Base-by-base conservation (phyloP, 768 basidiomycete species). In the Amyloporia xantha region DNA sequence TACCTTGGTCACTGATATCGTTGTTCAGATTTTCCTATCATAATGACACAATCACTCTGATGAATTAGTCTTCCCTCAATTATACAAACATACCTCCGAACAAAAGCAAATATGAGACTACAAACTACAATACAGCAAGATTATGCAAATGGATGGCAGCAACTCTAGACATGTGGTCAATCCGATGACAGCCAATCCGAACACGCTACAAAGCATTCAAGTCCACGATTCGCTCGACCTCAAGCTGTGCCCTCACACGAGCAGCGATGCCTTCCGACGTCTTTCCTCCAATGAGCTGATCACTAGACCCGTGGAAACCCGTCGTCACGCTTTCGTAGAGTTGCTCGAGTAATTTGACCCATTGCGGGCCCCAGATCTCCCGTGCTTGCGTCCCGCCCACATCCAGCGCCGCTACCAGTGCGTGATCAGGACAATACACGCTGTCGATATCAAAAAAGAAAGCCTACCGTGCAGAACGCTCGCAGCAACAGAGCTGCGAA, bases 321-420 rank as follows among this genome's bases (percentile, higher is more conserved):
- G 59, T 63, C 0, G 78, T 86, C 35, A 78, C 70, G 6, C 82
- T 81, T 44, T 82, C 75, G 53, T 89, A 81, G 12, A 90, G 61
- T 12, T 86, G 62, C 21, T 70, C 74, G 19, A 91, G 71, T 44
- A 90, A 64, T 62, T 90, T 90, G 50, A 81, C 66, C 81, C 85
- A 91, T 62, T 91, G 88, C 33, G 71, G 66, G n/a, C 88, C 88
- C 82, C 84, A 91, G 7, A 85, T 66, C 23, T 71, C 65, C 48
- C 70, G 69, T 7, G 82, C 84, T 42, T 79, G 71, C 21, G 69
- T 53, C 2, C 89, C 86, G 55, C 82, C 72, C 25, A 88, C 84
- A 44, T 88, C 85, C 21, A 91, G 63, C 15, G 76, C 87, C 56
- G 78, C 87, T 90, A 51, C 19, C 24, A n/a, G n/a, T n/a, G n/a